These are phyloP conservation scores for Verticillium zaregamsianum DNA, from an alignment of 2,329 filamentous ascomycete species.

Conservation along the genomic window DNA sequence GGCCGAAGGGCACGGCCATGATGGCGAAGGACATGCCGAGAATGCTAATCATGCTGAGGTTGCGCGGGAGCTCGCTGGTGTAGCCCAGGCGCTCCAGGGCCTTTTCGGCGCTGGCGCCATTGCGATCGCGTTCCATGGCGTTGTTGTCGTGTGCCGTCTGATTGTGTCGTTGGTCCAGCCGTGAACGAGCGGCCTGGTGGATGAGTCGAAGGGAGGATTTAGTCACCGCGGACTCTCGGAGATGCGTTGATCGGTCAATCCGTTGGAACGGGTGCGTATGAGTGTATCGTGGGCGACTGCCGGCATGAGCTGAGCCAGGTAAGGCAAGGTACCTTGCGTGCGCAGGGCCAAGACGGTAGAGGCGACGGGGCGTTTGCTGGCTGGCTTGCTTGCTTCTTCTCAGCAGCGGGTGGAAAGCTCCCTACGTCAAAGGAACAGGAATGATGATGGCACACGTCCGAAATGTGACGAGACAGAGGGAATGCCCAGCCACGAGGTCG, in stretches of 20 bases:
- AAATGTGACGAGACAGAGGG: neutral
- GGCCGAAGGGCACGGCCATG: constrained; percentile 67
- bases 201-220: neutral
- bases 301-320: neutral
- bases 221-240: neutral
- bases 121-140: neutral
- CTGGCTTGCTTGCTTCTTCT: neutral
- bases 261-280: neutral
- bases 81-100: constrained; percentile 41
- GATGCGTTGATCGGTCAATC: neutral
- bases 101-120: constrained; percentile 8
- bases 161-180: neutral
- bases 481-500: neutral
- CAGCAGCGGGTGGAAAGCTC: neutral
- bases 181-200: no score
- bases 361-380: neutral
- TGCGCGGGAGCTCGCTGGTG: constrained; percentile 44
- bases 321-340: neutral
- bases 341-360: neutral
- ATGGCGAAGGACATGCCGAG: constrained; percentile 68
- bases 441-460: neutral
- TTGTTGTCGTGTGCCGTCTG: neutral
- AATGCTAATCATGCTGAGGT: constrained; percentile 52
- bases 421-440: neutral
- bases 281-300: neutral